Conservation (phyloP, 2,329 filamentous ascomycete species). For the Pestalotiopsis sp. region DNA sequence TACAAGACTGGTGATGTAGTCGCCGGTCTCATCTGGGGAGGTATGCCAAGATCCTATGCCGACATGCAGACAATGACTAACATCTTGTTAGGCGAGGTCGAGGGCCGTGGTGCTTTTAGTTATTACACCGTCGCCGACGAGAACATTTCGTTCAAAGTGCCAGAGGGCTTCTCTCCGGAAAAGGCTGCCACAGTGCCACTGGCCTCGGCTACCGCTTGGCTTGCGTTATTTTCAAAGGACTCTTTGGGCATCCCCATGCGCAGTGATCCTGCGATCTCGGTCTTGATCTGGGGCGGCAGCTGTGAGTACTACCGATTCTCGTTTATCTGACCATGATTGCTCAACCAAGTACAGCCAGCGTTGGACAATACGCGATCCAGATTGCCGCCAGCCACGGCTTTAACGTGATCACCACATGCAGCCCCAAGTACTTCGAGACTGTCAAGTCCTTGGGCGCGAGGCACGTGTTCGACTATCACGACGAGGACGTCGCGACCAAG, state of each 20-base stretch:
- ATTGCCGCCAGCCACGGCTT: neutral
- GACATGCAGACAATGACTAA: neutral
- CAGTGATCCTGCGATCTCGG: too few species aligned
- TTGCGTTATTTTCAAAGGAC: neutral
- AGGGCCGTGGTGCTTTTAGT: neutral
- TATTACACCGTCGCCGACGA: slow-evolving; percentile 1
- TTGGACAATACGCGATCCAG: neutral
- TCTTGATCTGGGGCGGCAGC: neutral
- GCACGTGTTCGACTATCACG: slow-evolving; percentile 6
- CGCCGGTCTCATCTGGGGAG: neutral
- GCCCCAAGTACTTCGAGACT: neutral
- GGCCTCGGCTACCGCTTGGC: neutral
- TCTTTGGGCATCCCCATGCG: neutral
- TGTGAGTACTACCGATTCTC: neutral
- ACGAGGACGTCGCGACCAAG: neutral
- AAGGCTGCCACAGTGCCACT: neutral
- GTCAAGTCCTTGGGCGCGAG: neutral
- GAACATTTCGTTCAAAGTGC: neutral
- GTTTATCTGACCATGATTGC: neutral
- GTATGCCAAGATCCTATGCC: neutral
- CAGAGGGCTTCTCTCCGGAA: neutral
- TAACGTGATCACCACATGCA: slow-evolving; percentile 4
- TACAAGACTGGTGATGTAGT: neutral
- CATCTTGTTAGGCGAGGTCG: neutral
- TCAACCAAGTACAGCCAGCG: neutral